Evolutionary conservation across 495 filamentous ascomycete species (phyloP).

Genomic region (Amniculicola lignicola): DNA sequence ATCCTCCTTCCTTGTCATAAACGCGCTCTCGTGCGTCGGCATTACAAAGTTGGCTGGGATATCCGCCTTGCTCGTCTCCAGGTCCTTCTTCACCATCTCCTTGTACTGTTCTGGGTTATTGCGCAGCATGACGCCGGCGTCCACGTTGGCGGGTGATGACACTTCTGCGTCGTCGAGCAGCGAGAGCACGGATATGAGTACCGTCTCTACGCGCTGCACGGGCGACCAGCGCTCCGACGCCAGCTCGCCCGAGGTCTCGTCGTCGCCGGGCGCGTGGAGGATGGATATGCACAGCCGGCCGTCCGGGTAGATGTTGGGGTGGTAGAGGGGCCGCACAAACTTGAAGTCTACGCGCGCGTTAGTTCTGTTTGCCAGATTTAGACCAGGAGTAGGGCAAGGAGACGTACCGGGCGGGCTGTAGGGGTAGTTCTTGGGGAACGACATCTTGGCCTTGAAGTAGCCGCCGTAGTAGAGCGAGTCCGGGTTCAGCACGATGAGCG

Average conservation of each 20-base stretch:
- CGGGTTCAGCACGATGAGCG: constrained; percentile 85
- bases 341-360: constrained; percentile 60
- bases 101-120: constrained; percentile 67
- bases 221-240: constrained; percentile 91
- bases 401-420: constrained; percentile 70
- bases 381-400: background rate
- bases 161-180: constrained; percentile 93
- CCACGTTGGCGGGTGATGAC: constrained; percentile 90
- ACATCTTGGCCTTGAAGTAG: constrained; percentile 88
- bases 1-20: constrained; percentile 61
- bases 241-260: constrained; percentile 83
- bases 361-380: background rate
- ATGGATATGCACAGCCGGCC: constrained; percentile 96
- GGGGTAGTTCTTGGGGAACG: constrained; percentile 85
- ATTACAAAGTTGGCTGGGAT: constrained; percentile 81
- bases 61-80: constrained; percentile 69
- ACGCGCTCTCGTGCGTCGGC: constrained; percentile 66
- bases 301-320: constrained; percentile 91
- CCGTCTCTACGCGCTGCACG: constrained; percentile 87
- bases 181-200: constrained; percentile 88
- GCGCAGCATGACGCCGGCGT: constrained; percentile 82
- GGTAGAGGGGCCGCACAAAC: constrained; percentile 76
- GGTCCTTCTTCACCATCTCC: constrained; percentile 61
- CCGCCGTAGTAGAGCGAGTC: constrained; percentile 89
- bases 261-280: constrained; percentile 85